phyloP scores from a whole-genome alignment of 345 rosid genomes.

The Combretum micranthum region DNA sequence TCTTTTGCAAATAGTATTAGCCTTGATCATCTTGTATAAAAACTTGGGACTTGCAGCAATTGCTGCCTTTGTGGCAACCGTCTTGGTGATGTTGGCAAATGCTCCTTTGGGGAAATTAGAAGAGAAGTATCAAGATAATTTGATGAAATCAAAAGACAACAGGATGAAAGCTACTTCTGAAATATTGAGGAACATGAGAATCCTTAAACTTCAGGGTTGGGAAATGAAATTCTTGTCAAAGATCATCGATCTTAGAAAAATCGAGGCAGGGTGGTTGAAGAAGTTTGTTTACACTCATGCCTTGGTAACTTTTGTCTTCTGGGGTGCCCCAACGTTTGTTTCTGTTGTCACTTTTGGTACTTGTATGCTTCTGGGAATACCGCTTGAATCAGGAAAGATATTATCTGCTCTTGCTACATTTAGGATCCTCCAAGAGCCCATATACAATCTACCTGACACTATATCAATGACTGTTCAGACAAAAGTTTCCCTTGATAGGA shows the following conservation, averaged over 20 bases:
- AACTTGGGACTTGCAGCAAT: constrained; percentile 19
- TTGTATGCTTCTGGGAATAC: constrained; percentile 20
- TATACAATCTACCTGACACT: constrained; percentile 22
- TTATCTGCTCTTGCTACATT: constrained; percentile 18
- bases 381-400: constrained; percentile 26
- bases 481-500: constrained; percentile 28
- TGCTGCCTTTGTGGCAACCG: constrained; percentile 14
- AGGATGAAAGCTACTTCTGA: constrained; percentile 19
- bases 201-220: constrained; percentile 35
- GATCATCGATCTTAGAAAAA: constrained; percentile 17
- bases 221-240: constrained; percentile 30
- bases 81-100: constrained; percentile 20
- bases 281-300: constrained; percentile 17
- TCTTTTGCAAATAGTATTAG: constrained; percentile 19
- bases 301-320: constrained; percentile 13
- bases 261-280: constrained; percentile 24
- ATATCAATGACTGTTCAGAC: constrained; percentile 26
- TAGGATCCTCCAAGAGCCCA: constrained; percentile 13
- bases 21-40: constrained; percentile 20
- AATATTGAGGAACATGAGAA: constrained; percentile 19
- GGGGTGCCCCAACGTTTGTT: constrained; percentile 15
- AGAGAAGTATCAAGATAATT: constrained; percentile 19
- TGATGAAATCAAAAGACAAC: constrained; percentile 29
- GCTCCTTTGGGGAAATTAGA: constrained; percentile 19
- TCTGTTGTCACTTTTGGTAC: constrained; percentile 18